phyloP scores from a whole-genome alignment of 176 grass and related monocot genomes.

The Hordeum marinum region DNA sequence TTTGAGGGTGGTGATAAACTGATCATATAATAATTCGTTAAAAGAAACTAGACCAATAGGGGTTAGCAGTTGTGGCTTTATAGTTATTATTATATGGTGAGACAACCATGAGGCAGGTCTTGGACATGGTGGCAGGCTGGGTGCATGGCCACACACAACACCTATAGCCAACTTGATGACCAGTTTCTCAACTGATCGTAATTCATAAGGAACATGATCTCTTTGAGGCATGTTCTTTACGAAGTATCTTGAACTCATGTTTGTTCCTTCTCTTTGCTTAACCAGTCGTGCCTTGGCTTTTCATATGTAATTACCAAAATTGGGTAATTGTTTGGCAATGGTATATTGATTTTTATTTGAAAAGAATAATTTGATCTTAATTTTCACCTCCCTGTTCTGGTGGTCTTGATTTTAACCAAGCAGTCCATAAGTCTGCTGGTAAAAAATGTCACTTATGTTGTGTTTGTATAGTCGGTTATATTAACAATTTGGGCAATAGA shows the following conservation, averaged over 20 bases:
- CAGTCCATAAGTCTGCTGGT: too few relatives aligned
- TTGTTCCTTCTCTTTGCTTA: neutral
- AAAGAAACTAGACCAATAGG: neutral
- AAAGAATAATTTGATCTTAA: too few relatives aligned
- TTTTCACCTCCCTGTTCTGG: too few relatives aligned
- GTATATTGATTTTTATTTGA: neutral
- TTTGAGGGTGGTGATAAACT: neutral
- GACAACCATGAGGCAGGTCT: neutral
- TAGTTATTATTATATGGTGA: neutral
- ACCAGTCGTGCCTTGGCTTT: neutral
- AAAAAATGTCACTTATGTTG: too few relatives aligned
- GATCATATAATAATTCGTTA: neutral
- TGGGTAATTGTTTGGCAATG: neutral
- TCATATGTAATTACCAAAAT: neutral
- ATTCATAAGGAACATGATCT: neutral
- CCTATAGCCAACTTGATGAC: neutral
- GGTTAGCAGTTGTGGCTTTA: neutral
- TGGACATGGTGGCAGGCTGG: neutral
- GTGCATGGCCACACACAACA: neutral
- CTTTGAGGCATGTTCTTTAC: neutral
- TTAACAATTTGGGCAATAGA: too few relatives aligned
- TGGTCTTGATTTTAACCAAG: too few relatives aligned
- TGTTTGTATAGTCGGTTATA: too few relatives aligned
- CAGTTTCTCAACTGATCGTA: neutral
- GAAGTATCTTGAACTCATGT: neutral